Evolutionary conservation across 2,329 filamentous ascomycete genomes (phyloP).

Genomic region (Fusarium liriodendri): DNA sequence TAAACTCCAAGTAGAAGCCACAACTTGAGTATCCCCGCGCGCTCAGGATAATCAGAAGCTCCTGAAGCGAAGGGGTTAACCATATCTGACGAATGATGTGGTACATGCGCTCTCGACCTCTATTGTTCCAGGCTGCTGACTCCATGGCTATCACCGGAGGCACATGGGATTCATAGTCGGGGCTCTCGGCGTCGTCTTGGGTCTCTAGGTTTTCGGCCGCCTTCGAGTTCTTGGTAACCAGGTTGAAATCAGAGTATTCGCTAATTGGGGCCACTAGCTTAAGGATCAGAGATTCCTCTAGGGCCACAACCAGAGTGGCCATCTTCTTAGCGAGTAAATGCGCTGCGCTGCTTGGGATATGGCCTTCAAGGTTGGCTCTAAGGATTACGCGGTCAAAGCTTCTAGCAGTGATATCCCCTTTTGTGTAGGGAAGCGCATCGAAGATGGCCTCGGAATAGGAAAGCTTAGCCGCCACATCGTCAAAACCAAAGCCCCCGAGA

Average conservation of each 20-base stretch:
- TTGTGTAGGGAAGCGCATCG: no score
- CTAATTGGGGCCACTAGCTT: not conserved
- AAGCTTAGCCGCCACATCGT: no score
- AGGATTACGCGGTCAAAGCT: no score
- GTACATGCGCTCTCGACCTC: not conserved
- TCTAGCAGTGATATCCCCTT: no score
- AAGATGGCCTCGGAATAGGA: no score
- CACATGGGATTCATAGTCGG: not conserved
- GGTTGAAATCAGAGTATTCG: no score
- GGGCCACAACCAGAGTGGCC: not conserved
- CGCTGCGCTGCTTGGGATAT: not conserved
- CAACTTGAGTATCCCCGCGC: not conserved
- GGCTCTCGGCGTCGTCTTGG: no score
- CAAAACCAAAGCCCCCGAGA: no score
- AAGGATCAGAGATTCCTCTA: not conserved
- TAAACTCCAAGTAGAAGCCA: not conserved
- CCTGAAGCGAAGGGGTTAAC: not conserved
- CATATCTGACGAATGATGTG: constrained; percentile 23
- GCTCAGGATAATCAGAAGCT: no score
- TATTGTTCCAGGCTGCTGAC: constrained; percentile 14
- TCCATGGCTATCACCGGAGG: not conserved
- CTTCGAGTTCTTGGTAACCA: no score
- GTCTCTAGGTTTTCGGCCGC: no score
- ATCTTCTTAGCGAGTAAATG: not conserved
- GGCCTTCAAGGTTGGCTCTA: not conserved